Evolutionary conservation across 1,284 basidiomycete species (phyloP).

Genomic region (Heliocybe sulcata): DNA sequence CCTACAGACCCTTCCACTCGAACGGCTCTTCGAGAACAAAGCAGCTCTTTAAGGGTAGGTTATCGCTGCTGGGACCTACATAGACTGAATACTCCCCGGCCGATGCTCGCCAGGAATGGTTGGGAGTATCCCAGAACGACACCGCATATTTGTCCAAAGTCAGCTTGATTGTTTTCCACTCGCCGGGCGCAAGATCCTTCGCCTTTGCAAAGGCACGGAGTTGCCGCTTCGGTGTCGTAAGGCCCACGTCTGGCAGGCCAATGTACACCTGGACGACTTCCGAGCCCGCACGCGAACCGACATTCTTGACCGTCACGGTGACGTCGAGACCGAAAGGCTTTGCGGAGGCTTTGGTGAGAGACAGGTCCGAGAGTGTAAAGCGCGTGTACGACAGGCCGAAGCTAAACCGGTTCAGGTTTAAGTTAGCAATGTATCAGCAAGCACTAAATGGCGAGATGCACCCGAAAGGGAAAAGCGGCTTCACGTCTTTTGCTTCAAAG

Average conservation of each 20-base stretch:
- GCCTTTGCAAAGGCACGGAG: constrained; percentile 58
- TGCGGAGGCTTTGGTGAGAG: constrained; percentile 21
- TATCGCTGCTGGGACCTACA: constrained; percentile 30
- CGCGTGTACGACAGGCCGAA: constrained; percentile 70
- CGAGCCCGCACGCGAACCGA: constrained; percentile 46
- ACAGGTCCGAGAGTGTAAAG: constrained; percentile 48
- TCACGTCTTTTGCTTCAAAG: constrained; percentile 49
- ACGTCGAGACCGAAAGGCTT: constrained; percentile 20
- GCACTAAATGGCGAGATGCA: constrained; percentile 19
- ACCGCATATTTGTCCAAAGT: constrained; percentile 52
- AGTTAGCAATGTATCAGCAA: neutral
- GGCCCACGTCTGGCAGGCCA: constrained; percentile 42
- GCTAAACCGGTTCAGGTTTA: constrained; percentile 19
- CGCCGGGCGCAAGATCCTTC: constrained; percentile 36
- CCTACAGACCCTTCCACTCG: constrained; percentile 31
- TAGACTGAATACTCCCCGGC: constrained; percentile 23
- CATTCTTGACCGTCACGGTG: constrained; percentile 43
- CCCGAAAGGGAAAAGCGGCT: constrained; percentile 67
- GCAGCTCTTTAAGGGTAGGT: constrained; percentile 22
- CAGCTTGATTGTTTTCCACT: constrained; percentile 30
- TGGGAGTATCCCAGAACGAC: constrained; percentile 42
- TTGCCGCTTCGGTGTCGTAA: constrained; percentile 48
- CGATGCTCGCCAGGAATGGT: neutral
- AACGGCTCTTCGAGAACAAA: constrained; percentile 27
- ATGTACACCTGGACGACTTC: constrained; percentile 68